Conservation (phyloP, 495 filamentous ascomycete genomes). For the Pseudotulostoma volvatum region DNA sequence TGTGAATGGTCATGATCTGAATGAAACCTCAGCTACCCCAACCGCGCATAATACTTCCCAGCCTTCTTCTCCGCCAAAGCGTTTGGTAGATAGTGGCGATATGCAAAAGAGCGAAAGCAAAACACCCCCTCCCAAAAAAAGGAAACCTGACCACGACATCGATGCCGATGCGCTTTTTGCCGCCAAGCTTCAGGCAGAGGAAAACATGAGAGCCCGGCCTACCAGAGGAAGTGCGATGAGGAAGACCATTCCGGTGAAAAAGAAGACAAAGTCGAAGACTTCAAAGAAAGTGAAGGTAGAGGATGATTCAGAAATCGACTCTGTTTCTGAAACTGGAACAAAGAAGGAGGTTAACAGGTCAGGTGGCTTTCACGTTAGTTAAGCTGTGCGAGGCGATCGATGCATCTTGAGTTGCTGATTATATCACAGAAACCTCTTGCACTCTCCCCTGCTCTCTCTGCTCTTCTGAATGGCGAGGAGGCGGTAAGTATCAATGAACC, state of each 20-base stretch:
- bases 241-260: slow-evolving; percentile 40
- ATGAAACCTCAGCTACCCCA: slow-evolving; percentile 16
- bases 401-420: background rate
- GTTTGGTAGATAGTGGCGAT: slow-evolving; percentile 32
- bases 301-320: slow-evolving; percentile 62
- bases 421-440: slow-evolving; percentile 42
- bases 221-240: slow-evolving; percentile 49
- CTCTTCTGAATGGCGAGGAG: slow-evolving; percentile 42
- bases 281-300: slow-evolving; percentile 57
- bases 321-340: slow-evolving; percentile 40
- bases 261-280: slow-evolving; percentile 55
- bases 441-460: slow-evolving; percentile 48
- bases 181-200: slow-evolving; percentile 77
- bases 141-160: slow-evolving; percentile 32
- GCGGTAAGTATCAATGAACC: slow-evolving; percentile 34
- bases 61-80: slow-evolving; percentile 40
- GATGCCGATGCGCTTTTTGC: slow-evolving; percentile 79
- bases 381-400: background rate
- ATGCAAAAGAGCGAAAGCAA: slow-evolving; percentile 27
- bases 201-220: slow-evolving; percentile 57
- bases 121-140: slow-evolving; percentile 38
- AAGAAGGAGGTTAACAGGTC: slow-evolving; percentile 47
- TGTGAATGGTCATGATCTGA: slow-evolving; percentile 29
- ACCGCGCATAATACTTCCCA: slow-evolving; percentile 23
- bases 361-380: slow-evolving; percentile 51